Evolutionary conservation across 192 early-diverging fungal species (phyloP).

Genomic region (Dimargaris cristalligena): DNA sequence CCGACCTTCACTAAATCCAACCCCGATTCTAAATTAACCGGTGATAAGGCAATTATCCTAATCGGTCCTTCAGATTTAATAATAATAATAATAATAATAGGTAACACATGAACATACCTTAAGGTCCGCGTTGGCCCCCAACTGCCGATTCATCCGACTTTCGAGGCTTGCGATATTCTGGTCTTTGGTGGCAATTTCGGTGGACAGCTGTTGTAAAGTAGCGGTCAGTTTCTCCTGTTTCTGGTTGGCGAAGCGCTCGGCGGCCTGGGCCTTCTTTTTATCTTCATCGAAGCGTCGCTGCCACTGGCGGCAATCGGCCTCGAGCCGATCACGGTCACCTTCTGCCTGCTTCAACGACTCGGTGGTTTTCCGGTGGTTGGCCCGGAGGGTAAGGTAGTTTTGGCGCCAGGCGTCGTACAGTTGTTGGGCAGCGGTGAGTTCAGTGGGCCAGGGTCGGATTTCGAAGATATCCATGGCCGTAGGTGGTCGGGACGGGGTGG

Average conservation of each 20-base stretch:
- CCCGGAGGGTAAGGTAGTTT: neutral
- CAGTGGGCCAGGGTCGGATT: neutral
- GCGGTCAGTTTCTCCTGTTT: neutral
- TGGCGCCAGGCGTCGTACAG: neutral
- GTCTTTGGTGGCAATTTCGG: constrained; percentile 4
- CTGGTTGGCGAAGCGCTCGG: neutral
- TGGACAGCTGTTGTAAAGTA: constrained; percentile 3
- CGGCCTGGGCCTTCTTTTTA: neutral
- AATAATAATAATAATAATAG: too few species aligned
- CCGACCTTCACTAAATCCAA: too few species aligned
- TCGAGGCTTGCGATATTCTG: neutral
- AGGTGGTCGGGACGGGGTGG: too few species aligned
- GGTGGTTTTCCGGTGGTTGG: neutral
- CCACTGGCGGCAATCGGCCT: neutral
- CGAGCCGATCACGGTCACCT: neutral
- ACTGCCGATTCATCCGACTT: neutral
- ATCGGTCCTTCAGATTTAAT: too few species aligned
- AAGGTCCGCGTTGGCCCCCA: neutral
- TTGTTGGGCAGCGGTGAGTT: neutral
- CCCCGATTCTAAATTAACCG: neutral
- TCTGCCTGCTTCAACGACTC: neutral
- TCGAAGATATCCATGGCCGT: constrained; percentile 9
- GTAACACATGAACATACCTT: too few species aligned
- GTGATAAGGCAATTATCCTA: neutral
- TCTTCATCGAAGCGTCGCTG: neutral